Conservation (phyloP, 345 rosid genomes). For the Stellera chamaejasme region DNA sequence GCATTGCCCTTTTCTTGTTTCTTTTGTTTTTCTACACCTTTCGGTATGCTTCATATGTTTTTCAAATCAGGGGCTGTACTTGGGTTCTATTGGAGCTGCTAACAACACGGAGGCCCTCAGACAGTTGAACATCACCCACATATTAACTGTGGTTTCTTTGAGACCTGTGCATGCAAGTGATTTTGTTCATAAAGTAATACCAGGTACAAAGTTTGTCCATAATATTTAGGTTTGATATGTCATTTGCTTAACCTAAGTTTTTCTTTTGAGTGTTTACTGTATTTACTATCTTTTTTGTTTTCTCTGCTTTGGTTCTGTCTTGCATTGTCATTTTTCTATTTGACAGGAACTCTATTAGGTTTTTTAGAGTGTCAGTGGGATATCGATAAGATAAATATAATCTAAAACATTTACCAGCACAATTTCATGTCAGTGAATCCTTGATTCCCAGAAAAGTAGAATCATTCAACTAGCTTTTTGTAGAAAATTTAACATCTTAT, state of each 20-base stretch:
- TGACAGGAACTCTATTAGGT: background rate
- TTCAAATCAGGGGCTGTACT: conserved; percentile 29
- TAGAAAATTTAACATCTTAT: no score
- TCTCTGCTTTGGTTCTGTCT: background rate
- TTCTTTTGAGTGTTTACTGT: background rate
- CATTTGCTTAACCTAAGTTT: no score
- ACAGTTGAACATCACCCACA: conserved; percentile 52
- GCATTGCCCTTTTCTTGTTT: background rate
- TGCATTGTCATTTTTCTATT: background rate
- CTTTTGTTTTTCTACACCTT: background rate
- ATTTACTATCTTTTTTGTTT: background rate
- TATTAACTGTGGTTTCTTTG: conserved; percentile 59
- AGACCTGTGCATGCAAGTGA: conserved; percentile 46
- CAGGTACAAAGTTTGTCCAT: conserved; percentile 26
- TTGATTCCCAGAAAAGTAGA: background rate
- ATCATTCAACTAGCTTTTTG: no score
- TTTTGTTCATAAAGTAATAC: conserved; percentile 57
- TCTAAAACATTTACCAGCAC: background rate
- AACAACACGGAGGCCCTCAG: conserved; percentile 40
- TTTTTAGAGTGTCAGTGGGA: background rate
- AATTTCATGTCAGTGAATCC: background rate
- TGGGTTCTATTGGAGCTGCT: conserved; percentile 58
- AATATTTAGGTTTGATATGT: background rate
- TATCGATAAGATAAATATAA: background rate
- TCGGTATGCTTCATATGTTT: background rate